phyloP scores from a whole-genome alignment of 2,329 filamentous ascomycete genomes.

The Dothistroma septosporum region DNA sequence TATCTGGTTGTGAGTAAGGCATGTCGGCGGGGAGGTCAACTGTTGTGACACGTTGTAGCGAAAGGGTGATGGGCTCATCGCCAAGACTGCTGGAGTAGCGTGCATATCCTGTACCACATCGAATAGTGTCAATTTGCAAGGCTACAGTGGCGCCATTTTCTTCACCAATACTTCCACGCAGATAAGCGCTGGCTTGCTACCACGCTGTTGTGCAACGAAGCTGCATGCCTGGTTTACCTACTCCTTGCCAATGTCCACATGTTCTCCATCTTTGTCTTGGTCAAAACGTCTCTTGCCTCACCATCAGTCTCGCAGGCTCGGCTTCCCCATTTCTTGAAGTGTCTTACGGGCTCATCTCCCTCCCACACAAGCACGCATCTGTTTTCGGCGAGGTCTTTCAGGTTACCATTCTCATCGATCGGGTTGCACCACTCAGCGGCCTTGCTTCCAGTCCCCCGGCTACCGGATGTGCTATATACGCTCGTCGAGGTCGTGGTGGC shows the following conservation, averaged over 20 bases:
- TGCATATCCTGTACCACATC: too few species aligned
- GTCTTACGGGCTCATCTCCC: slow-evolving; percentile 74
- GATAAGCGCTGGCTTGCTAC: too few species aligned
- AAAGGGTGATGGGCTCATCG: too few species aligned
- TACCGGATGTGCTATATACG: slow-evolving; percentile 14
- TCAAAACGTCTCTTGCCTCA: slow-evolving; percentile 75
- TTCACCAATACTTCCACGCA: too few species aligned
- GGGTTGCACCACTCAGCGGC: slow-evolving; percentile 71
- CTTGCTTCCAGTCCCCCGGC: slow-evolving; percentile 48
- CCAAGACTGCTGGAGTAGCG: too few species aligned
- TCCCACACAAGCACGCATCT: slow-evolving; percentile 84
- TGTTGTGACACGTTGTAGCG: too few species aligned
- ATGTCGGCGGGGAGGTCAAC: too few species aligned
- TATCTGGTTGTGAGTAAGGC: too few species aligned
- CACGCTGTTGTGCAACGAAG: too few species aligned
- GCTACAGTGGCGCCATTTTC: too few species aligned
- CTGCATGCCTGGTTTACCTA: slow-evolving; percentile 8
- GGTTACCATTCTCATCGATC: slow-evolving; percentile 69
- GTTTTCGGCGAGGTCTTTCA: slow-evolving; percentile 80
- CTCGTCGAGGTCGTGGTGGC: slow-evolving; percentile 9
- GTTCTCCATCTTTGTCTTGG: slow-evolving; percentile 83
- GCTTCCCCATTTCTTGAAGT: slow-evolving; percentile 82
- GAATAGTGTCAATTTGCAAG: too few species aligned
- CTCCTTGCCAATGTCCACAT: slow-evolving; percentile 90
- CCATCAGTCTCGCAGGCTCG: slow-evolving; percentile 90